Evolutionary conservation across 2,329 filamentous ascomycete genomes (phyloP), one percentile per base, ranked within the genome.

Genomic region (Ceratocystis destructans): DNA sequence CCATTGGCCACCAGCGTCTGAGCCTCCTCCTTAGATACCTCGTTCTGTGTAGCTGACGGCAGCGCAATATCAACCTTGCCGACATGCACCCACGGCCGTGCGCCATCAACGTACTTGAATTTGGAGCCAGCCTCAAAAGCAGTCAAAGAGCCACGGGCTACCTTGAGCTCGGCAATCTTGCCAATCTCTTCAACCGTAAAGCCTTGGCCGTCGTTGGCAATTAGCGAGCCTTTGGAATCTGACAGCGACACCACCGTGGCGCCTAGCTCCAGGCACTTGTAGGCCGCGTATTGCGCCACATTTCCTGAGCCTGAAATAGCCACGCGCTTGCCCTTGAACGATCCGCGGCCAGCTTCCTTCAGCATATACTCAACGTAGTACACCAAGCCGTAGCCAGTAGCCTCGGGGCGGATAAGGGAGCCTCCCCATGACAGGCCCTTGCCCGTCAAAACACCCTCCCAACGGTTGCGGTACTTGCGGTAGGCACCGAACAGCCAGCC

Each of bases 301-400:
- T 99, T 99, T 71, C 94, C 94, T 68, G 93, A 96, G 70, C 94
- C 94, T 57, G 94, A 96, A 77, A 99, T 88, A 76, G 93, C 90
- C 67, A 97, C 94, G 68, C 87, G 87, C 85, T 97, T 97, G 79
- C 91, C 93, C 70, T 83, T 78, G 80, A 96, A 96, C 71, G 83
- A 84, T 75, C 95, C 91, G 75, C 87, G 87, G 76, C 90, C 90
- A 71, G 90, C 89, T 77, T 96, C 87, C 77, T 88, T 81, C 75
- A 97, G 92, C 92, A 96, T 96, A 83, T 96, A 89, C 72, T 88
- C 83, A 75, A 96, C 90, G 77, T 96, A 96, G 85, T 97, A 97
- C 77, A 96, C 87, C 69, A 96, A 85, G 78, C 94, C 94, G 79
- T 90, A 97, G 68, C 94, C 94, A 67, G 94, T 99, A 72, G 94